phyloP scores from a whole-genome alignment of 352 stramenopile species.

The Phytophthora pluvialis region DNA sequence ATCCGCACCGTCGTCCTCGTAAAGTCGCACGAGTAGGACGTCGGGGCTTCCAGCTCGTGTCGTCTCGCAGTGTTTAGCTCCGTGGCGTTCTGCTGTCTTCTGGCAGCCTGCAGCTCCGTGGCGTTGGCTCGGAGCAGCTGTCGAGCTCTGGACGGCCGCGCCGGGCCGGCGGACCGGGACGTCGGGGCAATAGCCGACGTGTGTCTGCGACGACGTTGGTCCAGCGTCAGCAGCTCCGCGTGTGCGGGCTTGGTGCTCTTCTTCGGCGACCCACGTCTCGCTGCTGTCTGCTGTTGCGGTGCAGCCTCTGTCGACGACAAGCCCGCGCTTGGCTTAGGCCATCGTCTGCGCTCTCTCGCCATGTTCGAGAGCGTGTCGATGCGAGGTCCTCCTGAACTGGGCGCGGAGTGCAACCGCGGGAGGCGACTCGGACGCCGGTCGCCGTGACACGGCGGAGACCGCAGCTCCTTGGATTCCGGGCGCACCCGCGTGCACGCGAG shows the following conservation, averaged over 20 bases:
- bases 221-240: conserved; percentile 12
- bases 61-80: conserved; percentile 12
- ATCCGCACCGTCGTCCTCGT: conserved; percentile 10
- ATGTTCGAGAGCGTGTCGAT: conserved; percentile 23
- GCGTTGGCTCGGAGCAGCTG: conserved; percentile 21
- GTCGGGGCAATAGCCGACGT: conserved; percentile 22
- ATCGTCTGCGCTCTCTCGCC: conserved; percentile 13
- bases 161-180: conserved; percentile 3
- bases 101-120: conserved; percentile 11
- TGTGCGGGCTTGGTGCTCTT: conserved; percentile 2
- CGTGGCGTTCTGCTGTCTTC: conserved; percentile 11
- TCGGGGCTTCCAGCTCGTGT: not conserved
- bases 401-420: conserved; percentile 21
- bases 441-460: conserved; percentile 7
- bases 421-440: conserved; percentile 18
- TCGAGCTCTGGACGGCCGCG: conserved; percentile 15
- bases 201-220: conserved; percentile 22
- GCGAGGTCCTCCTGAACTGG: conserved; percentile 17
- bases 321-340: not conserved
- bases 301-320: conserved; percentile 7
- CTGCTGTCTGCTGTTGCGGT: conserved; percentile 1
- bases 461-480: conserved; percentile 5
- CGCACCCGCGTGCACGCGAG: conserved; percentile 30
- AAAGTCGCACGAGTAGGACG: conserved; percentile 22
- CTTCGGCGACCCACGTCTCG: not conserved